Conservation (phyloP, 306 rosid genomes). For the Trifolium dubium region DNA sequence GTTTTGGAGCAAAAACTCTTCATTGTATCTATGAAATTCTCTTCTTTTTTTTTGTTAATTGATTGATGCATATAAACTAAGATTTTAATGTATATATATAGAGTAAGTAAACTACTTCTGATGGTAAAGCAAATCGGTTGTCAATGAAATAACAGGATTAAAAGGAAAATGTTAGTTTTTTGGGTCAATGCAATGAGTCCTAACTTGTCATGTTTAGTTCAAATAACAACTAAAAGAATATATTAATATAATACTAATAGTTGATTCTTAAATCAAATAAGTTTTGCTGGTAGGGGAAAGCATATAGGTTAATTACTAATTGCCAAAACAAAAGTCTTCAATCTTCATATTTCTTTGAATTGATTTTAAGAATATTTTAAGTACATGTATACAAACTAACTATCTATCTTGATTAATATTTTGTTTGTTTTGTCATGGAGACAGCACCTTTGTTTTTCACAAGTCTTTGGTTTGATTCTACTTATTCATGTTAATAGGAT, state of each 20-base stretch:
- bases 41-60: no score
- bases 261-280: no score
- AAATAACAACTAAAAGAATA: not conserved
- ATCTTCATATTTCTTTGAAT: not conserved
- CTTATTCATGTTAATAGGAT: not conserved
- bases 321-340: not conserved
- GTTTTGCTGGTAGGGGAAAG: no score
- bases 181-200: not conserved
- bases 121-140: no score
- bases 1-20: slow-evolving; percentile 3
- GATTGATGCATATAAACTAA: no score
- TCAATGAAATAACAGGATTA: not conserved
- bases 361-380: not conserved
- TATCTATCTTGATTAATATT: not conserved
- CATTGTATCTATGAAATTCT: not conserved
- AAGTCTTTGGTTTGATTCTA: not conserved
- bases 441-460: not conserved
- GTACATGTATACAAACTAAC: not conserved
- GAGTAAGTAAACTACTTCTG: no score
- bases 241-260: no score
- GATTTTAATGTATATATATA: no score
- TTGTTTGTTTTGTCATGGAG: not conserved
- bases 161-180: not conserved
- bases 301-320: no score
- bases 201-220: not conserved